These are phyloP conservation scores for Mycena filopes DNA, from an alignment of 768 basidiomycete genomes.

Conservation along the genomic window DNA sequence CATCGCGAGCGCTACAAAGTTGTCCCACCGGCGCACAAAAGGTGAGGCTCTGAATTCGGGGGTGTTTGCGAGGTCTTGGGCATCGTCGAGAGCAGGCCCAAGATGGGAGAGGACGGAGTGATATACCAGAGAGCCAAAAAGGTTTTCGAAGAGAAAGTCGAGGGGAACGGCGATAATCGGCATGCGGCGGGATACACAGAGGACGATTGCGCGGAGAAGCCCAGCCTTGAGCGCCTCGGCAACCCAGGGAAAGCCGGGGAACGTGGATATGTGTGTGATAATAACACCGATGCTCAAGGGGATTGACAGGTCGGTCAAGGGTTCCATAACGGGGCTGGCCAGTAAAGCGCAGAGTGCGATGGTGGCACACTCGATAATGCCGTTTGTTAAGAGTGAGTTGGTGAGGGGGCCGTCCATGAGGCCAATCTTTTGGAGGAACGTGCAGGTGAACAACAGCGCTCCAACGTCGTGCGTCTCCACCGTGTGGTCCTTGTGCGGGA, in stretches of 20 bases:
- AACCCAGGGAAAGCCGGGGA: slow-evolving; percentile 1
- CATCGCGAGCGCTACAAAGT: slow-evolving; percentile 1
- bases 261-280: neutral
- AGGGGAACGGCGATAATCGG: neutral
- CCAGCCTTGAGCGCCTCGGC: slow-evolving; percentile 10
- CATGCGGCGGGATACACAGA: slow-evolving; percentile 9
- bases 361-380: neutral
- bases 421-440: neutral
- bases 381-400: neutral
- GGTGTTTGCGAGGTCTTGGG: neutral
- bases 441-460: neutral
- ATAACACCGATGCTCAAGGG: slow-evolving; percentile 5
- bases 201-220: slow-evolving; percentile 13
- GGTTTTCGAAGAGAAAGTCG: neutral
- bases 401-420: slow-evolving; percentile 1
- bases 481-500: neutral
- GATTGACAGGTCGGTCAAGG: slow-evolving; percentile 10
- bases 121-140: neutral
- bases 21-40: neutral
- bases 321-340: neutral
- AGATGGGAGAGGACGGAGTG: slow-evolving; percentile 16
- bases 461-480: neutral
- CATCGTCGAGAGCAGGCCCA: slow-evolving; percentile 3
- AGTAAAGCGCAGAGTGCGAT: neutral
- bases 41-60: neutral